phyloP scores from a whole-genome alignment of 116 monocot genomes.

The Phalaenopsis hybrid region DNA sequence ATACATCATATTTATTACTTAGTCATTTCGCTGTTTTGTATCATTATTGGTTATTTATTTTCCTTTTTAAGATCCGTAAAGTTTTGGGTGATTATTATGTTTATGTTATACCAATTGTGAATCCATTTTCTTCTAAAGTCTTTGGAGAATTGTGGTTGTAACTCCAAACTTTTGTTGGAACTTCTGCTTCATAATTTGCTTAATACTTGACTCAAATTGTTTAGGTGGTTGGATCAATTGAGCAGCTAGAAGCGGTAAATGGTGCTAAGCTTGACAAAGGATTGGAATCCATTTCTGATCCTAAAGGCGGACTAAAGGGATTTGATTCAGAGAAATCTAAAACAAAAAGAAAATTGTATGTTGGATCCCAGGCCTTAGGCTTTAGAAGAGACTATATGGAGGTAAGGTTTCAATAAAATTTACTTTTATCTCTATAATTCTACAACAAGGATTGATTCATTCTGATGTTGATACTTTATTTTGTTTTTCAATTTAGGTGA shows the following conservation, averaged over 20 bases:
- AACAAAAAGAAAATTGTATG: conserved; percentile 72
- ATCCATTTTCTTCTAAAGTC: background rate
- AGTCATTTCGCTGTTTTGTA: background rate
- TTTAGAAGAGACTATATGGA: conserved; percentile 88
- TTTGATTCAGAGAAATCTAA: conserved; percentile 57
- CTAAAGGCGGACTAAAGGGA: conserved; percentile 31
- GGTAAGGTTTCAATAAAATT: conserved; percentile 26
- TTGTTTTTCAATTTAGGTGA: conserved; percentile 39
- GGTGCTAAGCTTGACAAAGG: conserved; percentile 66
- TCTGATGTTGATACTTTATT: background rate
- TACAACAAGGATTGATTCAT: background rate
- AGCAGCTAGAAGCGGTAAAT: conserved; percentile 44
- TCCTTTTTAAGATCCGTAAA: background rate
- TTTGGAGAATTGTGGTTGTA: background rate
- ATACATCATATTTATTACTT: background rate
- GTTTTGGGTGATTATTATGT: background rate
- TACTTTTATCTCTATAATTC: conserved; percentile 1
- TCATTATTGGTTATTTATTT: background rate
- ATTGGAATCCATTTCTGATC: conserved; percentile 38
- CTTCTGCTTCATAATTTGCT: background rate
- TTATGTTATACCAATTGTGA: background rate
- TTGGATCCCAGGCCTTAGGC: conserved; percentile 81
- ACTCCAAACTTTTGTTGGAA: background rate
- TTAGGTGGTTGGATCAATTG: conserved; percentile 87
- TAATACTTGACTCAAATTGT: conserved; percentile 1